These are phyloP conservation scores for Hyaloscypha variabilis DNA, from an alignment of 495 filamentous ascomycete species.

Conservation along the genomic window DNA sequence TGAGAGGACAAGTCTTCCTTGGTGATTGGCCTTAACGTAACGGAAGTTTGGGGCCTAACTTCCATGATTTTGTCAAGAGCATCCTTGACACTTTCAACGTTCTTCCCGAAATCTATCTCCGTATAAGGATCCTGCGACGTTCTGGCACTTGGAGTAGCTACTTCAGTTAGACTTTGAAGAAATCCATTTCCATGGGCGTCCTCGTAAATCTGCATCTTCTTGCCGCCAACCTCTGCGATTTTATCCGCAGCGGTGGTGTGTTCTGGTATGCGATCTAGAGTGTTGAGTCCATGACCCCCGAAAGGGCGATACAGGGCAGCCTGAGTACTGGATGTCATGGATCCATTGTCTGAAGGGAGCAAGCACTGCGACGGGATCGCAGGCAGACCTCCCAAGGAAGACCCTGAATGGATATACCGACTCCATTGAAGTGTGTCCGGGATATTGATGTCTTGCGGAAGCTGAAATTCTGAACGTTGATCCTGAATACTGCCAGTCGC, in stretches of 20 bases:
- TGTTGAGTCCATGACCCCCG: conserved; percentile 33
- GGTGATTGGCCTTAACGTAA: conserved; percentile 1
- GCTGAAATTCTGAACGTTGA: conserved; percentile 12
- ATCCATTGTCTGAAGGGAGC: conserved; percentile 43
- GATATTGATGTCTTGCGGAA: conserved; percentile 8
- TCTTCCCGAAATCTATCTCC: conserved; percentile 21
- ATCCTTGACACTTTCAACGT: conserved; percentile 22
- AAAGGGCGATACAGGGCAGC: conserved; percentile 50
- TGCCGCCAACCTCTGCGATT: conserved; percentile 1
- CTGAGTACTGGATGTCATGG: conserved; percentile 43
- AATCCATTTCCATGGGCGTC: conserved; percentile 24
- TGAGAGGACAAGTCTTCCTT: conserved; percentile 2
- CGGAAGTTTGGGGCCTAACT: conserved; percentile 3
- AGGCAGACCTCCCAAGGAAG: conserved; percentile 38
- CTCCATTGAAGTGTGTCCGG: conserved; percentile 56
- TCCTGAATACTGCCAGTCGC: not conserved
- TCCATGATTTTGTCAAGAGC: conserved; percentile 22
- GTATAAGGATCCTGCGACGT: conserved; percentile 21
- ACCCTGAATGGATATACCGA: conserved; percentile 42
- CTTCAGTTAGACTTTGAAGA: conserved; percentile 31
- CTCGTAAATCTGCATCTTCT: conserved; percentile 28
- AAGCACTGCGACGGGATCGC: conserved; percentile 55
- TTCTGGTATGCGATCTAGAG: conserved; percentile 34
- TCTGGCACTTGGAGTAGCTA: conserved; percentile 25
- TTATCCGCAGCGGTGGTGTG: not conserved